Conservation (phyloP, 2,329 filamentous ascomycete genomes). For the Fusarium miscanthi region DNA sequence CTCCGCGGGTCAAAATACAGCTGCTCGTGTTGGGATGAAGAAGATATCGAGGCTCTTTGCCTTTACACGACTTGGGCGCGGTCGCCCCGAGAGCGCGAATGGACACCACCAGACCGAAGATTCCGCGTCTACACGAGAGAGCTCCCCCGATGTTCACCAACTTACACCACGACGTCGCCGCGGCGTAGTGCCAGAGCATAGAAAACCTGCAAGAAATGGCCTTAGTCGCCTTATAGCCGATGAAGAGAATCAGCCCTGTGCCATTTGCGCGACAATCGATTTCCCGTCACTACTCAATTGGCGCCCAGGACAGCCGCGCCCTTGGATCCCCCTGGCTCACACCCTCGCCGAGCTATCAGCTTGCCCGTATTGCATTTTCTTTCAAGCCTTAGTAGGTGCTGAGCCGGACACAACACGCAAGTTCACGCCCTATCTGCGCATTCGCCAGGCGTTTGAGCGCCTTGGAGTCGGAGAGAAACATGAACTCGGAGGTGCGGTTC, state of each 20-base stretch:
- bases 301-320: constrained; percentile 50
- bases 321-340: constrained; percentile 53
- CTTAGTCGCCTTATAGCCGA: constrained; percentile 46
- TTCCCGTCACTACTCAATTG: constrained; percentile 52
- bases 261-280: constrained; percentile 50
- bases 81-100: constrained; percentile 37
- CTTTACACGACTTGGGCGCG: constrained; percentile 47
- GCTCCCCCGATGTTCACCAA: constrained; percentile 50
- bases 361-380: constrained; percentile 55
- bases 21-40: constrained; percentile 47
- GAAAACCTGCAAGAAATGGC: constrained; percentile 44
- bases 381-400: constrained; percentile 50
- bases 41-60: constrained; percentile 53
- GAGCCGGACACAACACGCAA: constrained; percentile 47
- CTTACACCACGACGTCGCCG: constrained; percentile 47
- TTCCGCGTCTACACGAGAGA: constrained; percentile 39
- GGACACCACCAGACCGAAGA: constrained; percentile 37
- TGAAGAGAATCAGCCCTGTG: constrained; percentile 45
- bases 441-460: constrained; percentile 53
- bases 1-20: constrained; percentile 29
- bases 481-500: constrained; percentile 49
- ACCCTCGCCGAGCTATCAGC: constrained; percentile 44
- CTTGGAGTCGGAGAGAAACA: constrained; percentile 53
- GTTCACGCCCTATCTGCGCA: constrained; percentile 54
- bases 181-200: constrained; percentile 33